Base-by-base conservation (phyloP, 371 early-diverging fungal genomes). In the Mortierella sp. region DNA sequence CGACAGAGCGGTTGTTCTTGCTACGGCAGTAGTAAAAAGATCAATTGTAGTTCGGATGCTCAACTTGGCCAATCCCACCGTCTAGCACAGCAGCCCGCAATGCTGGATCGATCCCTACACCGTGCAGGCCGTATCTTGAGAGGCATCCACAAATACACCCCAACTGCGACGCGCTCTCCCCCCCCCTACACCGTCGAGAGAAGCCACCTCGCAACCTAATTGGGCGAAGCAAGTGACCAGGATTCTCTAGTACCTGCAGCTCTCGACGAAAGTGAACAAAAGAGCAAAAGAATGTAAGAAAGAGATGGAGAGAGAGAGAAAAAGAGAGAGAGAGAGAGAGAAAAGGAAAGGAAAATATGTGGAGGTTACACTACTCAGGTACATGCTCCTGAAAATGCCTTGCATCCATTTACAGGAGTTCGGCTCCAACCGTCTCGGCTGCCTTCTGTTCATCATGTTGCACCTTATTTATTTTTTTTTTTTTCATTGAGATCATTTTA, bases 291-390 rank as follows among this genome's bases (percentile, higher is more conserved):
- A 46, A 9, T 46, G 16, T 46, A 12, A 46, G 46, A 16, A 16
- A 46, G 16, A 46, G 46, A 16, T 9, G 46, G 46, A 46, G 46
- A 46, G 46, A 46, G 46, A 46, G 46, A 46, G 46, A 46, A 16
- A 46, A 16, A 46, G 46, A 46, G 46, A 46, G 46, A 46, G 46
- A 46, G 46, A 46, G 46, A 46, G 46, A 46, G 46, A 46, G 46
- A 46, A 50, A 21, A 50, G 14, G n/a, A 21, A 50, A 21, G n/a
- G n/a, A n/a, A n/a, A 21, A 50, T 50, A 50, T 5, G 50, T 16
- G 50, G 14, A 50, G 50, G n/a, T n/a, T n/a, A n/a, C 16, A 14
- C 16, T 16, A 50, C n/a, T n/a, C n/a, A 50, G 21, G 50, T 4
- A 50, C 37, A 37, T 37, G 37, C 37, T 37, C 37, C 37, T 37